phyloP scores from a whole-genome alignment of 140 eudicot species.

The Ambrosia hybrid region DNA sequence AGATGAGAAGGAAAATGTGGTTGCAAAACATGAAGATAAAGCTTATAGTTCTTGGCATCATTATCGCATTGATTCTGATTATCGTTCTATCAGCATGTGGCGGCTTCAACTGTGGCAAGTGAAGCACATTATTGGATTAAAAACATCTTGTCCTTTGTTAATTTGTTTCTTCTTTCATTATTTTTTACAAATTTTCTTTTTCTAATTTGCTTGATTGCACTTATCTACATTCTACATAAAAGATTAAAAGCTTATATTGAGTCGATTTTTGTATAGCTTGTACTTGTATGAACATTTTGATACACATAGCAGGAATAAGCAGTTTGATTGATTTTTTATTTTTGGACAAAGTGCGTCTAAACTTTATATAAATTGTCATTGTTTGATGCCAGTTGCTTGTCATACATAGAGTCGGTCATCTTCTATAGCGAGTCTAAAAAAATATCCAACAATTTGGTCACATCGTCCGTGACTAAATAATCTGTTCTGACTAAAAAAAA shows the following conservation, averaged over 20 bases:
- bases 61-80: constrained; percentile 76
- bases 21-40: constrained; percentile 90
- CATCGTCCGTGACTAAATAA: too few relatives aligned
- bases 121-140: constrained; percentile 7
- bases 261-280: constrained; percentile 30
- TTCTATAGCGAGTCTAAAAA: too few relatives aligned
- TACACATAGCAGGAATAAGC: constrained; percentile 9
- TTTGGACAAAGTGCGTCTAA: not conserved
- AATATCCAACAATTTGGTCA: too few relatives aligned
- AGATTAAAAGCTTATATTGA: constrained; percentile 20
- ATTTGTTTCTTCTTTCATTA: constrained; percentile 5
- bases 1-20: constrained; percentile 97
- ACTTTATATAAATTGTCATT: not conserved
- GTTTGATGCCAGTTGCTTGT: not conserved
- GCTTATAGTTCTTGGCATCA: constrained; percentile 75
- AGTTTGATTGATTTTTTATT: not conserved
- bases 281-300: not conserved
- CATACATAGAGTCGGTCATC: not conserved
- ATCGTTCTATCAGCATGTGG: constrained; percentile 71
- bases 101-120: constrained; percentile 68
- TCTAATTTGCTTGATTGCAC: constrained; percentile 7
- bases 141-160: constrained; percentile 13
- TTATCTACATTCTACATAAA: constrained; percentile 7
- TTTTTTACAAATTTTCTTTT: not conserved
- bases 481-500: too few relatives aligned